Evolutionary conservation across 345 rosid genomes (phyloP), one percentile per base, ranked within the genome.

Genomic region (Populus nigra): DNA sequence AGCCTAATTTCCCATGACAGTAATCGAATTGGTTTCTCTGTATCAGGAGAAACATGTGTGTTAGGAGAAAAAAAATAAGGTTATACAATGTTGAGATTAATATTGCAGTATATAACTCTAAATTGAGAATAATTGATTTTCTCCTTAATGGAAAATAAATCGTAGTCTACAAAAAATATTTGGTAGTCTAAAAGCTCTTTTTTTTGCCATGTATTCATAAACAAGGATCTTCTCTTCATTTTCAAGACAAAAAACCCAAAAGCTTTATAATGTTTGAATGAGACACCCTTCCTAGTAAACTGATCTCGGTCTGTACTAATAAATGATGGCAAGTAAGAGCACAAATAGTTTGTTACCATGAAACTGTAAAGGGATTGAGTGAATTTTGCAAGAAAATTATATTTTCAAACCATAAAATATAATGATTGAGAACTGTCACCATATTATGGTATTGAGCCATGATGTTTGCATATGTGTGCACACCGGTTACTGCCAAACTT

Each of bases 251-350:
- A 71, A 65, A 5, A 71, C 76, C 12, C 50, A 22, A 3, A 20
- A 72, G 11, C 29, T 78, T 65, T 25, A 66, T 53, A n/a, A 78
- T n/a, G 68, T 77, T 71, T 7, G 68, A 67, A 59, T 65, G 80
- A 31, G 15, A 63, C 45, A 78, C 0, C 31, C 22, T 25, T 16
- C 71, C 57, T 66, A 78, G 1, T 6, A 50, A 20, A 7, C 7
- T 35, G 16, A 72, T 39, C 59, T 78, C 76, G 4, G 45, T 1
- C 67, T 65, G 45, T 20, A 78, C 18, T 10, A 1, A 18, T 0
- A 50, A 6, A 11, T 50, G 2, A 6, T 50, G 3, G n/a, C 1
- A 50, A 50, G 59, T 20, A 50, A 6, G 3, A 5, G n/a, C n/a
- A 1, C 59, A 50, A 50, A 6, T 3, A 50, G 1, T 23, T 70